Evolutionary conservation across 768 basidiomycete species (phyloP), one percentile per base, ranked within the genome.

Genomic region (Suillus lakei): DNA sequence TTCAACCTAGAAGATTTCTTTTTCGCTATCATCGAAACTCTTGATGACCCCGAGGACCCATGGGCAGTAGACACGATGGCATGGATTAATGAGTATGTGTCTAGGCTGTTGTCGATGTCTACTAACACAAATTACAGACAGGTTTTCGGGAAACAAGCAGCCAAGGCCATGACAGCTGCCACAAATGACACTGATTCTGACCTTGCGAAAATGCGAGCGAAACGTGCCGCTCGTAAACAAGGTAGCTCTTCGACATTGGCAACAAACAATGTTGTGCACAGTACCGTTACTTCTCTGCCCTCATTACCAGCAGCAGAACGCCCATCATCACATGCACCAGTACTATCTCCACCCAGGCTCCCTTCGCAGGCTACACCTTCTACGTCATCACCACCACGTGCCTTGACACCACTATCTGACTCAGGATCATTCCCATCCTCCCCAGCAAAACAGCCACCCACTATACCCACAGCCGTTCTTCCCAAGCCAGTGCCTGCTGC

Each of bases 1-100:
- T 58, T 58, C 30, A 58, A 58, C 30, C 32, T 58, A 0, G 30
- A 58, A 34, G 55, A 58, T 10, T 44, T 58, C 39, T 58, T 58
- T 58, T 36, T 23, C 2, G 26, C 39, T 8, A 59, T 59, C 5
- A 0, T 59, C 1, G 10, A 59, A 38, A 38, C 56, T 9, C 56
- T 59, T 1, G 16, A 41, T n/a, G 56, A 59, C 12, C 3, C 36
- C 3, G 21, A 59, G 34, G 34, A 59, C 6, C 36, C 34, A 38
- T 59, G 56, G 21, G 34, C 56, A 38, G 32, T 59, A 10, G 56
- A 59, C 2, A 59, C 26, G 3, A 3, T 59, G 7, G 9, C 9
- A 59, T 59, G 34, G 56, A 36, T 59, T 6, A 59, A 36, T 2
- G 21, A 38, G 34, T 59, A 28, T 15, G 18, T 59, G 10, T 36